Percentiles rank a stretch among this genome's conserved stretches.
These are phyloP conservation scores for Schwanniomyces etchellsii DNA, from an alignment of 1,139 yeast genomes.

Conservation along the genomic window DNA sequence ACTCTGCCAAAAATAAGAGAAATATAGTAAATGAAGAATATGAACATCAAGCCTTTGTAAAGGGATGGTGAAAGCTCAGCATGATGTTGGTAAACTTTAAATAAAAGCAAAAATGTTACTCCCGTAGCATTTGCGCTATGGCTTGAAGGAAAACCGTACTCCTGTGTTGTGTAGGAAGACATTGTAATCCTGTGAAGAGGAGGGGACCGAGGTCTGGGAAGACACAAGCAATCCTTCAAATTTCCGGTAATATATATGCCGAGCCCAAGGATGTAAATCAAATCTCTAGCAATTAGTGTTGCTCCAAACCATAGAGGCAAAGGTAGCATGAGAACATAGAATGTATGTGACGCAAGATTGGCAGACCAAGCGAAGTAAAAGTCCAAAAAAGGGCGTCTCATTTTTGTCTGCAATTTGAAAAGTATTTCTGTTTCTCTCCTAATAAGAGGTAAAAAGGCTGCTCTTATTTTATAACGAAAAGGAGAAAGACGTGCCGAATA, in stretches of 20 bases:
- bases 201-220: constrained; percentile 91
- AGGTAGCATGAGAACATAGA: constrained; percentile 86
- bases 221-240: constrained; percentile 77
- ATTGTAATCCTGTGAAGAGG: constrained; percentile 87
- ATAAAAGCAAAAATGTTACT: constrained; percentile 50
- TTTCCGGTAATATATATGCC: constrained; percentile 81
- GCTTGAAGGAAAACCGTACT: constrained; percentile 92
- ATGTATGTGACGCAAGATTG: constrained; percentile 87
- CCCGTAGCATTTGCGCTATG: constrained; percentile 93
- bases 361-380: constrained; percentile 85
- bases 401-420: constrained; percentile 47
- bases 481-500: constrained; percentile 58
- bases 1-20: constrained; percentile 76
- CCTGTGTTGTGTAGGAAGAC: constrained; percentile 83
- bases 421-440: constrained; percentile 63
- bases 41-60: constrained; percentile 7
- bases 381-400: constrained; percentile 55
- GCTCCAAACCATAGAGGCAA: constrained; percentile 82
- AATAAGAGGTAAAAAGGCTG: constrained; percentile 51
- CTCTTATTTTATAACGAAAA: constrained; percentile 53
- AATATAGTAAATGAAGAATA: constrained; percentile 44
- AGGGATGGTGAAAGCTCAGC: constrained; percentile 5
- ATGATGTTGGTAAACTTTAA: constrained; percentile 14
- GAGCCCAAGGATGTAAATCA: constrained; percentile 72
- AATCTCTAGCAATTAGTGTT: constrained; percentile 53